These are phyloP conservation scores for Cerrena zonata DNA, from an alignment of 1,284 basidiomycete species.

Conservation along the genomic window DNA sequence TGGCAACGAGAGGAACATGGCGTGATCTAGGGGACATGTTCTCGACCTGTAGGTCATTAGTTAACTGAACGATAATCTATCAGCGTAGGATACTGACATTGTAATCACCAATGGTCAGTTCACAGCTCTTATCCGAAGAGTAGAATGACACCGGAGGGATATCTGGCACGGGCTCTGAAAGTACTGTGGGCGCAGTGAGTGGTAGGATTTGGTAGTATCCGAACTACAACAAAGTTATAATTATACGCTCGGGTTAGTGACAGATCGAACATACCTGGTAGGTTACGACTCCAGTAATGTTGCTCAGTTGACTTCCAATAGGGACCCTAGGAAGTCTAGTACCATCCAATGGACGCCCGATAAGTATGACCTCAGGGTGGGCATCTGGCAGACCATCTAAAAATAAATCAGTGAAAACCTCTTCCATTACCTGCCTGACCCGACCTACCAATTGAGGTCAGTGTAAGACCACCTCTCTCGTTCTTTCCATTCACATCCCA, in stretches of 20 bases:
- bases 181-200: constrained; percentile 45
- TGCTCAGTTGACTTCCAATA: constrained; percentile 41
- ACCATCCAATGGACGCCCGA: constrained; percentile 53
- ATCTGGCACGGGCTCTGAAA: constrained; percentile 32
- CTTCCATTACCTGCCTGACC: too few species aligned
- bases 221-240: constrained; percentile 16
- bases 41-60: constrained; percentile 54
- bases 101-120: constrained; percentile 57
- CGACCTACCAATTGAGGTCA: constrained; percentile 39
- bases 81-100: constrained; percentile 36
- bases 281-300: constrained; percentile 53
- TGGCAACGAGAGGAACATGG: constrained; percentile 45
- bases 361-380: constrained; percentile 53
- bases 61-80: too few species aligned
- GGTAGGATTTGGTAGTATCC: constrained; percentile 56
- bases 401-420: constrained; percentile 4
- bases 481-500: constrained; percentile 57
- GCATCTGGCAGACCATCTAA: constrained; percentile 45
- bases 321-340: constrained; percentile 45
- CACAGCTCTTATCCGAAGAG: constrained; percentile 35
- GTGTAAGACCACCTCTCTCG: constrained; percentile 49
- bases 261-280: constrained; percentile 39
- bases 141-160: constrained; percentile 38
- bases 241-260: not conserved
- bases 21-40: constrained; percentile 50